These are phyloP conservation scores for Fusarium virguliforme DNA, from an alignment of 2,329 filamentous ascomycete species.

Conservation along the genomic window DNA sequence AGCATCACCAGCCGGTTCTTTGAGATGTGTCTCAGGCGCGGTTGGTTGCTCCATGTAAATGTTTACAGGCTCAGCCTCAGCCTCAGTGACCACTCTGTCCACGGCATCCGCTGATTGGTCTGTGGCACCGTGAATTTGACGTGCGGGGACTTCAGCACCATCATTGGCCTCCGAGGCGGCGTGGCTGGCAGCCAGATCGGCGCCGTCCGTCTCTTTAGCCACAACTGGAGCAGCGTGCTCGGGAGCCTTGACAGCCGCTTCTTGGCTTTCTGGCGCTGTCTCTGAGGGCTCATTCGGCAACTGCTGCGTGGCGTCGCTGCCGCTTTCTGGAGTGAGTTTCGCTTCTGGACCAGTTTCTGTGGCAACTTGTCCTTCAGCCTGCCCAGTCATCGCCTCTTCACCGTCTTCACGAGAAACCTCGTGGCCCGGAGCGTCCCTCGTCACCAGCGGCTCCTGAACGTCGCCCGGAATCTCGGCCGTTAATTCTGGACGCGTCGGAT, in stretches of 20 bases:
- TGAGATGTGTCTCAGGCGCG: conserved; percentile 11
- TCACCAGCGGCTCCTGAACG: conserved; percentile 17
- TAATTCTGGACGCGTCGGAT: conserved; percentile 27
- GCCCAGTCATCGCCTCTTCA: not conserved
- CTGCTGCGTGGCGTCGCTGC: conserved; percentile 9
- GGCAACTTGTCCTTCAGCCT: not conserved
- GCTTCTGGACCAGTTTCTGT: not conserved
- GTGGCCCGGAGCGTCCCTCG: not conserved
- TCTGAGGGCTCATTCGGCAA: not conserved
- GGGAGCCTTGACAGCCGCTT: not conserved
- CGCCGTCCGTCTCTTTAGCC: not conserved
- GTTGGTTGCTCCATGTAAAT: conserved; percentile 22
- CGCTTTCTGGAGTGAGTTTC: not conserved
- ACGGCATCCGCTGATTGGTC: conserved; percentile 33
- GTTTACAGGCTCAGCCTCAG: conserved; percentile 27
- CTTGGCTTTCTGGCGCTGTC: not conserved
- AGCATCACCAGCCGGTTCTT: conserved; percentile 22
- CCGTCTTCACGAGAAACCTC: conserved; percentile 12
- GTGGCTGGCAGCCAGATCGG: conserved; percentile 13
- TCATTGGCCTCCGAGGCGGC: conserved; percentile 15
- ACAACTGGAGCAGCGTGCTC: not conserved
- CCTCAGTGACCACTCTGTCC: conserved; percentile 12
- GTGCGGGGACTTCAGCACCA: conserved; percentile 22
- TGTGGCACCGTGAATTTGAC: conserved; percentile 17
- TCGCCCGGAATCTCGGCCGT: conserved; percentile 30